These are phyloP conservation scores for Urostyla sp. DNA, from an alignment of 73 alveolate species.

Conservation along the genomic window DNA sequence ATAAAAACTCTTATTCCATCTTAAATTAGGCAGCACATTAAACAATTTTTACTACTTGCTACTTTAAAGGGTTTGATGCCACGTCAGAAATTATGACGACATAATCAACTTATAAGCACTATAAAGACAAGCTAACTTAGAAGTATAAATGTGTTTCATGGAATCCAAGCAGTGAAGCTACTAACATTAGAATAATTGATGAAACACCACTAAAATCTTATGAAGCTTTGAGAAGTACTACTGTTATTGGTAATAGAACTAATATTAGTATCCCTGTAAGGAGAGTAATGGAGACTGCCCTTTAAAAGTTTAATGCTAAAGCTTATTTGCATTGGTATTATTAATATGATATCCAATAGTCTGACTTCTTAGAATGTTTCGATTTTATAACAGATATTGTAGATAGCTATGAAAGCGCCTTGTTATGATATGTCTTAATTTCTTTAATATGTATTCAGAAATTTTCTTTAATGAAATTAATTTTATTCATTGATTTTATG, in stretches of 20 bases:
- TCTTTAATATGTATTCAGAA: no score
- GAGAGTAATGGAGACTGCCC: slow-evolving; percentile 40
- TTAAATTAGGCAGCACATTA: slow-evolving; percentile 36
- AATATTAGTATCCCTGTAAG: slow-evolving; percentile 50
- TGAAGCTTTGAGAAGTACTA: slow-evolving; percentile 56
- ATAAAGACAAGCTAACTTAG: slow-evolving; percentile 52
- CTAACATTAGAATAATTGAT: slow-evolving; percentile 39
- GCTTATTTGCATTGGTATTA: slow-evolving; percentile 83
- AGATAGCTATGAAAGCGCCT: slow-evolving; percentile 70
- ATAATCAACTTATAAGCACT: slow-evolving; percentile 21
- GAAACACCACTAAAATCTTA: slow-evolving; percentile 55
- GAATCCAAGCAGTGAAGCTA: slow-evolving; percentile 53
- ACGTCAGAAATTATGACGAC: slow-evolving; percentile 51
- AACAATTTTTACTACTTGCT: slow-evolving; percentile 56
- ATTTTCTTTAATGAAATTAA: background rate
- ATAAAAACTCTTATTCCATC: background rate
- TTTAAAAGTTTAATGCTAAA: slow-evolving; percentile 61
- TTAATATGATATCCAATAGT: slow-evolving; percentile 62
- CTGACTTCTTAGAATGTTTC: slow-evolving; percentile 70
- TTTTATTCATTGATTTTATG: no score
- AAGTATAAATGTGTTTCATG: slow-evolving; percentile 63
- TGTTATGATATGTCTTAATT: slow-evolving; percentile 24
- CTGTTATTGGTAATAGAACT: slow-evolving; percentile 67
- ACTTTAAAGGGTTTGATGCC: slow-evolving; percentile 71
- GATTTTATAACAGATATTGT: slow-evolving; percentile 61